These are phyloP conservation scores for Senna tora DNA, from an alignment of 306 rosid species.

Conservation along the genomic window DNA sequence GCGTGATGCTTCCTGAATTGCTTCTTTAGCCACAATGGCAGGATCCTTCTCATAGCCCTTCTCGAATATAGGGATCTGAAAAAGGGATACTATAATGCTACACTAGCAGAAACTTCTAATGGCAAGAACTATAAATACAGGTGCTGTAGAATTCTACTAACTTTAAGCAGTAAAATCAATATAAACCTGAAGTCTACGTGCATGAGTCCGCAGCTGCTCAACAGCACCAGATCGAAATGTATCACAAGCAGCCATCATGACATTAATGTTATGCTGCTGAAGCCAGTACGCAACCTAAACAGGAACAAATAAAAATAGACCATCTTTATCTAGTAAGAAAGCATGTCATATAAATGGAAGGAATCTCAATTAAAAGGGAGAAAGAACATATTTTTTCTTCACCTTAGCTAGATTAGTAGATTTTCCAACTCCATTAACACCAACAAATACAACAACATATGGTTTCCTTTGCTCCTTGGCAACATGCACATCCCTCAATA, in stretches of 20 bases:
- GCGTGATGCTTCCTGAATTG: slow-evolving; percentile 88
- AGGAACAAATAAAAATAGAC: slow-evolving; percentile 21
- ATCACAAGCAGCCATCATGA: slow-evolving; percentile 99
- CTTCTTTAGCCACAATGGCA: slow-evolving; percentile 96
- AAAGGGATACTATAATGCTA: slow-evolving; percentile 25
- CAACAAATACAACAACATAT: slow-evolving; percentile 94
- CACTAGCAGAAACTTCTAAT: slow-evolving; percentile 12
- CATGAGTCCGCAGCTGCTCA: slow-evolving; percentile 98
- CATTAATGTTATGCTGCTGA: slow-evolving; percentile 75
- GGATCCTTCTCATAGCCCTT: slow-evolving; percentile 99
- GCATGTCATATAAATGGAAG: slow-evolving; percentile 26
- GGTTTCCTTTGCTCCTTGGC: slow-evolving; percentile 97
- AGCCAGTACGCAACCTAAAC: slow-evolving; percentile 99
- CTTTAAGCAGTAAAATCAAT: slow-evolving; percentile 31
- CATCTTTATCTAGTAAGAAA: slow-evolving; percentile 32
- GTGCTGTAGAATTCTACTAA: slow-evolving; percentile 1
- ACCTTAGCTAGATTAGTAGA: slow-evolving; percentile 99
- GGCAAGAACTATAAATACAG: slow-evolving; percentile 7
- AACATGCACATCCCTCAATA: slow-evolving; percentile 90
- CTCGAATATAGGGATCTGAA: slow-evolving; percentile 93
- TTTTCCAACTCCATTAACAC: slow-evolving; percentile 98
- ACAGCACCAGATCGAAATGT: slow-evolving; percentile 99
- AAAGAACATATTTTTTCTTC: slow-evolving; percentile 21
- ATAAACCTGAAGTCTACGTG: slow-evolving; percentile 94
- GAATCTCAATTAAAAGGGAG: slow-evolving; percentile 18